Percentiles rank a stretch among this genome's conserved stretches.
These are phyloP conservation scores for Pseudopyrenochaeta lycopersici DNA, from an alignment of 2,329 filamentous ascomycete genomes.

Conservation along the genomic window DNA sequence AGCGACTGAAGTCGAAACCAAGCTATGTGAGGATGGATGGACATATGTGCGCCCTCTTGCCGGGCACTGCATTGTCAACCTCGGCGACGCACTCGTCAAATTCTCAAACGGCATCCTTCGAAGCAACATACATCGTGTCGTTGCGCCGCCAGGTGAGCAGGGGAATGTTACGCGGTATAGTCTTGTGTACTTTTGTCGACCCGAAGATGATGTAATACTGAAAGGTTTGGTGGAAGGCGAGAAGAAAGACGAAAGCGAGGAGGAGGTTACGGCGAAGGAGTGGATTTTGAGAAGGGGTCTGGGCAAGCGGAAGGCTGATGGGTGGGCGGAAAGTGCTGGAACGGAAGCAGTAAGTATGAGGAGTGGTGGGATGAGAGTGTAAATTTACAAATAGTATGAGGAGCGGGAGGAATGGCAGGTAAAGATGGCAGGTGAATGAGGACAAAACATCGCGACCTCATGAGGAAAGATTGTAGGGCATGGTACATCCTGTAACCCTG, in stretches of 20 bases:
- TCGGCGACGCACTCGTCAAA: conserved; percentile 59
- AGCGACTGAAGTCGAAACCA: conserved; percentile 10
- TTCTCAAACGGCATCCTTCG: conserved; percentile 54
- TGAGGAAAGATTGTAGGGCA: too few relatives aligned
- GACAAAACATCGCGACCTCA: too few relatives aligned
- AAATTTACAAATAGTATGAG: too few relatives aligned
- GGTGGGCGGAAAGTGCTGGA: conserved; percentile 44
- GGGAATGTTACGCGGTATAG: conserved; percentile 53
- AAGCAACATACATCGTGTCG: conserved; percentile 60
- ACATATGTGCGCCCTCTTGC: conserved; percentile 62
- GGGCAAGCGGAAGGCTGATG: conserved; percentile 42
- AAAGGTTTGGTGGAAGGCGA: conserved; percentile 38
- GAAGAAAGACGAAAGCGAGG: conserved; percentile 30
- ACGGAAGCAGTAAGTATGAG: conserved; percentile 39
- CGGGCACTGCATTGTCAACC: conserved; percentile 58
- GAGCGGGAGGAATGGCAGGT: too few relatives aligned
- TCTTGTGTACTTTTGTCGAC: conserved; percentile 64
- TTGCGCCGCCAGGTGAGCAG: conserved; percentile 59
- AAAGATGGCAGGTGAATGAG: too few relatives aligned
- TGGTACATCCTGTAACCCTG: too few relatives aligned
- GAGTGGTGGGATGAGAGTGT: conserved; percentile 18
- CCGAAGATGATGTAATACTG: conserved; percentile 47
- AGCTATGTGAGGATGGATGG: conserved; percentile 53
- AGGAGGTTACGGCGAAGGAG: conserved; percentile 51
- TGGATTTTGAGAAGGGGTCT: conserved; percentile 55